These are phyloP conservation scores for Pittosporum tobira DNA, from an alignment of 129 eudicot species.

Conservation along the genomic window DNA sequence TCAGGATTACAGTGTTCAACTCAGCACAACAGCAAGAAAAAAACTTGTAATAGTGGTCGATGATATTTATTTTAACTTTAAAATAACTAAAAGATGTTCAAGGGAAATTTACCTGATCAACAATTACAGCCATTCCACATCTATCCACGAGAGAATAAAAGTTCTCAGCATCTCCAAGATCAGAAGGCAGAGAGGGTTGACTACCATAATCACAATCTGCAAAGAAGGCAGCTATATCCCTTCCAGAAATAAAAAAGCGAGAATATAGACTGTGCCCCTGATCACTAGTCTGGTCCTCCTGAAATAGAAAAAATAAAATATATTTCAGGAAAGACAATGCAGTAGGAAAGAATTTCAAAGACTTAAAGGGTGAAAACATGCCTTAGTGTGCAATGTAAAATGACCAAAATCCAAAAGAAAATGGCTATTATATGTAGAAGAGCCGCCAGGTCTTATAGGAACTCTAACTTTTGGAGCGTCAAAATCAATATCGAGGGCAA, in stretches of 20 bases:
- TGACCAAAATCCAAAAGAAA: constrained; percentile 94
- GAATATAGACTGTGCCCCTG: constrained; percentile 59
- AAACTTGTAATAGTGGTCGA: background rate
- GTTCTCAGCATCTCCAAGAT: constrained; percentile 30
- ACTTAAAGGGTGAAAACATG: constrained; percentile 20
- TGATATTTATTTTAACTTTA: background rate
- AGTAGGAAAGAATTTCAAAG: constrained; percentile 6
- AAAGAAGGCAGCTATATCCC: constrained; percentile 92
- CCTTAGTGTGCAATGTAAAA: constrained; percentile 92
- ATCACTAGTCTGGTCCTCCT: constrained; percentile 62
- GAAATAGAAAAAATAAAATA: constrained; percentile 18
- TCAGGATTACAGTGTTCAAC: background rate
- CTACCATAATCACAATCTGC: constrained; percentile 39
- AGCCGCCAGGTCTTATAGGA: constrained; percentile 46
- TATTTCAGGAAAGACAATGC: constrained; percentile 3
- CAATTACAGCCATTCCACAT: constrained; percentile 83
- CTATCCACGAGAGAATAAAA: constrained; percentile 75
- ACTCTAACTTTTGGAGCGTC: constrained; percentile 98
- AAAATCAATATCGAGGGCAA: constrained; percentile 96
- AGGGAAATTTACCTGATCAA: constrained; percentile 66
- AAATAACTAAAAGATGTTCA: background rate
- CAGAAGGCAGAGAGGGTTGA: constrained; percentile 35
- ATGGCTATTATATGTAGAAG: constrained; percentile 52
- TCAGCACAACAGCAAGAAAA: constrained; percentile 2
- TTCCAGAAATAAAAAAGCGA: constrained; percentile 79